These are phyloP conservation scores for cucumber (Cucumis sativus) DNA, from an alignment of 306 rosid genomes.

Conservation along the genomic window Cucumber_9930_V3 NC_026658.2:1855501-1856000, in stretches of 20 bases:
- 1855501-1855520: background rate
- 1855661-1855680: background rate
- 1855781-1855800: conserved; percentile 67
- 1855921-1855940: conserved; percentile 23
- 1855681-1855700: conserved; percentile 20
- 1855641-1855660: background rate
- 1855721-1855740: conserved; percentile 23
- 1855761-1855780: conserved; percentile 57
- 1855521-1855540: background rate
- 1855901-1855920: conserved; percentile 51
- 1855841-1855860: background rate
- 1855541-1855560: background rate
- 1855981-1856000: conserved; percentile 54
- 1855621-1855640: background rate
- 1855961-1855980: conserved; percentile 39
- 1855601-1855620: background rate
- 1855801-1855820: conserved; percentile 33
- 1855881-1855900: background rate
- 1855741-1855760: conserved; percentile 87
- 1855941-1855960: conserved; percentile 37
- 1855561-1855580: background rate
- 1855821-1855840: background rate
- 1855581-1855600: background rate
- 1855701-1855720: conserved; percentile 10
- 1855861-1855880: background rate